phyloP scores from a whole-genome alignment of 192 early-diverging fungal species.

The Coemansia guatemalensis region DNA sequence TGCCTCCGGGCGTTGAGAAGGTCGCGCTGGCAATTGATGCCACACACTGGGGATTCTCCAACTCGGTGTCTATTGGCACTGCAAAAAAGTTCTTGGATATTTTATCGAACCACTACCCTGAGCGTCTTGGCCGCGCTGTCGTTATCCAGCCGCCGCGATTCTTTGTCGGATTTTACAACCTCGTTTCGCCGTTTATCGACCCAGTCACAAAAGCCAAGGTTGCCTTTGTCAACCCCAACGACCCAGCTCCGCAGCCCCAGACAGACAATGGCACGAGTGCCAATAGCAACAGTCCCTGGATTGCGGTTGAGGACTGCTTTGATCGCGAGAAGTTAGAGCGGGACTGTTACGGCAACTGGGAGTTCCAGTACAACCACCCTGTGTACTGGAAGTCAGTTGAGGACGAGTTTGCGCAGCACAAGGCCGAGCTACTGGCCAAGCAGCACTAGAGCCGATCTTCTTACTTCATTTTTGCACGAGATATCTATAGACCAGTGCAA shows the following conservation, averaged over 20 bases:
- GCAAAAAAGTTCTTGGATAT: constrained; percentile 79
- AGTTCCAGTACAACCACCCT: constrained; percentile 67
- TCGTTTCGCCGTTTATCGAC: constrained; percentile 89
- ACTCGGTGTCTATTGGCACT: constrained; percentile 67
- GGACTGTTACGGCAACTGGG: constrained; percentile 72
- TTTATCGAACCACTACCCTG: constrained; percentile 87
- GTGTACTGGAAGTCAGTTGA: constrained; percentile 65
- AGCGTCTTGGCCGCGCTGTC: constrained; percentile 69
- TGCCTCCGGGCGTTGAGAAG: constrained; percentile 71
- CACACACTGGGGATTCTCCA: constrained; percentile 63
- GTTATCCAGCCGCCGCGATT: constrained; percentile 84
- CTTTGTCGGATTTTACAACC: constrained; percentile 77
- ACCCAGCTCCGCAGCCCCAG: constrained; percentile 15
- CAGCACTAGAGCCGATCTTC: neutral
- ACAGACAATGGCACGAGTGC: neutral
- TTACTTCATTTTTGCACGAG: neutral
- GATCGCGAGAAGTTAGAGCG: constrained; percentile 54
- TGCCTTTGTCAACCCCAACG: constrained; percentile 73
- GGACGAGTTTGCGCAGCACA: constrained; percentile 45
- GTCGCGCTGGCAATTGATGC: constrained; percentile 84
- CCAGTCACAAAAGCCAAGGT: constrained; percentile 87
- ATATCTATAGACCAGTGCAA: too few relatives aligned
- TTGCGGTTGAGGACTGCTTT: constrained; percentile 42
- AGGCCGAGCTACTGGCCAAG: constrained; percentile 21
- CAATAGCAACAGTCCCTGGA: constrained; percentile 40